phyloP scores from a whole-genome alignment of 1,139 yeast species.

The Debaryomyces nepalensis region DNA sequence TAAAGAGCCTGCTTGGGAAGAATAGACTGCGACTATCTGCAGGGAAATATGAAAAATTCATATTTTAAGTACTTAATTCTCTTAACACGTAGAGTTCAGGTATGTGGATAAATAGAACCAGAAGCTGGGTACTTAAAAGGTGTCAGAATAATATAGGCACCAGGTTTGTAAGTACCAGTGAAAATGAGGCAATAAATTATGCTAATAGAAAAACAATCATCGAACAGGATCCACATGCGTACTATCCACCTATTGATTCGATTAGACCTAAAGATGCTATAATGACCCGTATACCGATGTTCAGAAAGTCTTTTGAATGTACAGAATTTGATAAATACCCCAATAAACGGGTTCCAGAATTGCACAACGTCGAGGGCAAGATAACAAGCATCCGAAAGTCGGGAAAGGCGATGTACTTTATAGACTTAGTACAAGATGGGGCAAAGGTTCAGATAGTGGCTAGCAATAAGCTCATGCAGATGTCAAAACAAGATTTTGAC shows the following conservation, averaged over 20 bases:
- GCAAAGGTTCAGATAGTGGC: slow-evolving; percentile 63
- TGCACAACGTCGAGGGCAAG: slow-evolving; percentile 55
- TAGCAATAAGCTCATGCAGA: slow-evolving; percentile 52
- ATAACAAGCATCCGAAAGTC: slow-evolving; percentile 59
- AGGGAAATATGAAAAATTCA: slow-evolving; percentile 10
- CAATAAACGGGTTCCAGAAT: slow-evolving; percentile 21
- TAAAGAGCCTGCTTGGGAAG: background rate
- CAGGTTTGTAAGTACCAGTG: slow-evolving; percentile 5
- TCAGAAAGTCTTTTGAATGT: slow-evolving; percentile 23
- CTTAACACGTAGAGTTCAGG: background rate
- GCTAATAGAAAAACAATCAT: slow-evolving; percentile 13
- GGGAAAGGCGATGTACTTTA: slow-evolving; percentile 68
- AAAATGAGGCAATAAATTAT: slow-evolving; percentile 13
- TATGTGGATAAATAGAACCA: slow-evolving; percentile 6
- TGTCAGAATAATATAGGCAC: background rate
- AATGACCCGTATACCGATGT: slow-evolving; percentile 23
- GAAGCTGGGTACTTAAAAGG: background rate
- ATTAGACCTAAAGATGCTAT: slow-evolving; percentile 17
- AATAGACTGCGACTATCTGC: slow-evolving; percentile 7
- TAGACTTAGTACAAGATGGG: slow-evolving; percentile 68
- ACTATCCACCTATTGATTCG: slow-evolving; percentile 26
- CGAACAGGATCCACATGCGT: slow-evolving; percentile 13
- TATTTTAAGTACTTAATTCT: background rate
- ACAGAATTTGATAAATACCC: slow-evolving; percentile 24
- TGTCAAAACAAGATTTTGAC: slow-evolving; percentile 49